Evolutionary conservation across 1,139 yeast species (phyloP), one percentile per base, ranked within the genome.

Genomic region (Lodderomyces orthopsilosis): DNA sequence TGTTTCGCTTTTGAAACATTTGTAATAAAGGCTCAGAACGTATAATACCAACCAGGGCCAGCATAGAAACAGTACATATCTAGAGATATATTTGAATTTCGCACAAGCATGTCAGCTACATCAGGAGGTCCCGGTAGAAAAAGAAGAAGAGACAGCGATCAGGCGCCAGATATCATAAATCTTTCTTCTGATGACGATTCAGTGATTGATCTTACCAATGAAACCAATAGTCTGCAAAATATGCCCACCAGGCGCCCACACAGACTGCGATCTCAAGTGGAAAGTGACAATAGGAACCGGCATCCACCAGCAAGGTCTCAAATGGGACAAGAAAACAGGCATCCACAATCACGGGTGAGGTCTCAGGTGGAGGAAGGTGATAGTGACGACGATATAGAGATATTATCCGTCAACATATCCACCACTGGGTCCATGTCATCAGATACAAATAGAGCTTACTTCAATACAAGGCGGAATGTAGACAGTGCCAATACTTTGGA

Each of bases 381-480:
- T 23, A 49, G 43, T 6, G 54, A 48, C 12, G 58, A 54, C 24
- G 57, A 52, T 7, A 44, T 57, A 4, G 50, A 57, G 43, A 51
- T 57, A 8, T 36, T 52, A 12, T 44, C 40, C 18, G 38, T 47
- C 3, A 47, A 47, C 24, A 42, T n/a, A n/a, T n/a, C n/a, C 42
- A 2, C 37, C 33, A 46, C 51, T 10, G 35, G 46, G 10, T 48
- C 51, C 12, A 13, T 5, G 17, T 5, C 32, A n/a, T 13, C 17
- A n/a, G 32, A 27, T 10, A 27, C 32, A 5, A 4, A 13, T 9
- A 44, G 44, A 48, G 44, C 51, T 3, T 8, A 17, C 36, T 24
- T 28, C 28, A 15, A 32, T 17, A 27, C 22, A 13, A 18, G 13
- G 10, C 32, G n/a, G 4, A 14, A 30, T 35, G 30, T n/a, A 21